Conservation (phyloP, 2,329 filamentous ascomycete species). For the Curvularia hawaiiensis region DNA sequence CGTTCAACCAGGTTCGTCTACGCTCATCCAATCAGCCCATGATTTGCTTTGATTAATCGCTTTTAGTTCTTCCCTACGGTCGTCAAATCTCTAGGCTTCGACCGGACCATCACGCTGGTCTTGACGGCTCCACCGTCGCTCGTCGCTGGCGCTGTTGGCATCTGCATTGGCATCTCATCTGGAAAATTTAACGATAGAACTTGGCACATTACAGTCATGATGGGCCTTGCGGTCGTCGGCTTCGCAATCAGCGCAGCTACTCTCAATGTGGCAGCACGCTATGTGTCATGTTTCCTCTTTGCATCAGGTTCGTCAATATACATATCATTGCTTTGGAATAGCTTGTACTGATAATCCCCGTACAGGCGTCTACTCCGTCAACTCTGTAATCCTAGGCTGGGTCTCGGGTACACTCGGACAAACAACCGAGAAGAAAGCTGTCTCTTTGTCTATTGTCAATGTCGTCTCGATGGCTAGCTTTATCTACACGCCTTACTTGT, state of each 20-base stretch:
- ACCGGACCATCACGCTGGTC: constrained; percentile 56
- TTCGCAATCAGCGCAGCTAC: constrained; percentile 44
- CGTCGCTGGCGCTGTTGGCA: constrained; percentile 20
- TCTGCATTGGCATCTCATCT: constrained; percentile 43
- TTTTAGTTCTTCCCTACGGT: constrained; percentile 51
- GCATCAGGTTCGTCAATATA: constrained; percentile 5
- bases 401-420: constrained; percentile 50
- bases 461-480: constrained; percentile 47
- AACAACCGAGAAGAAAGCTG: constrained; percentile 52
- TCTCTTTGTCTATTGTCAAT: constrained; percentile 51
- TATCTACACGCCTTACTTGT: constrained; percentile 49
- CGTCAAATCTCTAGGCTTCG: constrained; percentile 57
- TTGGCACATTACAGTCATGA: constrained; percentile 48
- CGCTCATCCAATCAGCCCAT: neutral
- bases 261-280: constrained; percentile 8
- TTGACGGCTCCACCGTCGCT: constrained; percentile 49
- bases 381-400: constrained; percentile 48
- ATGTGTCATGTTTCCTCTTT: constrained; percentile 12
- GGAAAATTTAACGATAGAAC: constrained; percentile 49
- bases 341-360: neutral
- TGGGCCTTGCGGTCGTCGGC: constrained; percentile 44
- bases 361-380: constrained; percentile 29
- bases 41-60: neutral
- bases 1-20: constrained; percentile 48
- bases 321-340: no score